Percentiles rank a stretch among this genome's conserved stretches.
Evolutionary conservation across 768 basidiomycete species (phyloP).

Genomic region (Terana coerulea): DNA sequence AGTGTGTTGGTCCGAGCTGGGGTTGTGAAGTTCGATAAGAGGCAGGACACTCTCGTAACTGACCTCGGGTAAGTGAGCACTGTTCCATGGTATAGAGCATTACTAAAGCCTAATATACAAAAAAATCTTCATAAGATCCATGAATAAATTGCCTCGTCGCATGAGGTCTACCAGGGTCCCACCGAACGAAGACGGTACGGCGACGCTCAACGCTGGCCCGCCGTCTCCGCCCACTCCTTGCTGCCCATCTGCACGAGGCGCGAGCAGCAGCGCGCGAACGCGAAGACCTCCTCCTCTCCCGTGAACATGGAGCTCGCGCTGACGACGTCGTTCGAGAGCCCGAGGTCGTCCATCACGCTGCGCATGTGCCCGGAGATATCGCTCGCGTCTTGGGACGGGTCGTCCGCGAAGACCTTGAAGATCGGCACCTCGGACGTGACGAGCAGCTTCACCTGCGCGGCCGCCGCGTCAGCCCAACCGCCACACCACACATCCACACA

Average conservation of each 20-base stretch:
- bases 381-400: conserved; percentile 34
- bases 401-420: conserved; percentile 84
- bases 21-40: no score
- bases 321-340: conserved; percentile 70
- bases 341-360: conserved; percentile 94
- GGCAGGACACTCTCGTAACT: no score
- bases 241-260: conserved; percentile 88
- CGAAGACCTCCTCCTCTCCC: conserved; percentile 96
- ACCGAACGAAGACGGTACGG: not conserved
- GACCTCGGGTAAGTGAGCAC: no score
- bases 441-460: conserved; percentile 79
- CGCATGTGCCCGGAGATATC: conserved; percentile 82
- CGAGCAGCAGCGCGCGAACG: conserved; percentile 91
- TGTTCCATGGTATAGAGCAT: no score
- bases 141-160: no score
- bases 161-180: no score
- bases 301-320: conserved; percentile 88
- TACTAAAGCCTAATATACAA: no score
- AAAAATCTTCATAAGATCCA: no score
- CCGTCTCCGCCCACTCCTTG: conserved; percentile 70
- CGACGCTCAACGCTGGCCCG: conserved; percentile 29
- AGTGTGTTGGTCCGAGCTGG: no score
- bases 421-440: conserved; percentile 92
- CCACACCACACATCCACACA: conserved; percentile 93
- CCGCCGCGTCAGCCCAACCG: conserved; percentile 49